Evolutionary conservation across 2,329 filamentous ascomycete species (phyloP), one percentile per base, ranked within the genome.

Genomic region (Pyrenophora tritici-repentis): DNA sequence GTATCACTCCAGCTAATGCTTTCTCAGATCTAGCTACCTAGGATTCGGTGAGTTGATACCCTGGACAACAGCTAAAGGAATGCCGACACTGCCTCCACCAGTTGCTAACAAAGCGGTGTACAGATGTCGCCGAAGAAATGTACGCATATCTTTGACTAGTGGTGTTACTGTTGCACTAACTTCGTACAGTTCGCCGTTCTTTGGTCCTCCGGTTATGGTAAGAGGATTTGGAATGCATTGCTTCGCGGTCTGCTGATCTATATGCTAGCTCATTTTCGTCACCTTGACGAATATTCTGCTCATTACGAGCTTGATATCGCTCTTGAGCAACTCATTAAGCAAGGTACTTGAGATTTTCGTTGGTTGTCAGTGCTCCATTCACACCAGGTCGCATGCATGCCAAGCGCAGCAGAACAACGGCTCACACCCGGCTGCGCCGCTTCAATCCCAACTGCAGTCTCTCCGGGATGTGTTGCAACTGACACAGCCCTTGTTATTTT

Each of bases 261-360:
- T 14, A 35, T 33, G 18, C 17, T 37, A 78, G 81, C 79, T 91
- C 56, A 79, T 91, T 41, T 93, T 93, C 73, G 83, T 93, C 56
- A 88, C 83, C 18, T 78, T 93, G 65, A 90, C 88, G 36, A 89
- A 89, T 50, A 90, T 93, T 62, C 78, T 94, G 6, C 80, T 94
- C 26, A 88, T 90, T 74, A 90, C 89, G 42, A 89, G 87, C 16
- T 76, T 92, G 58, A 91, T 90, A 32, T 87, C 86, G 79, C 86
- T 91, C 76, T 79, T 92, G 50, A 89, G 86, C 65, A 91, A 90
- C 76, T 89, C 85, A 68, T 86, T 91, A 48, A 79, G 77, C 62
- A 83, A 80, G 77, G 82, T 79, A 75, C 70, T 75, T 64, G 16
- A 14, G 26, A 49, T 41, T 55, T 58, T 47, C 39, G 51, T 63